Conservation (phyloP, 2,329 filamentous ascomycete species). For the Talaromyces sp. region DNA sequence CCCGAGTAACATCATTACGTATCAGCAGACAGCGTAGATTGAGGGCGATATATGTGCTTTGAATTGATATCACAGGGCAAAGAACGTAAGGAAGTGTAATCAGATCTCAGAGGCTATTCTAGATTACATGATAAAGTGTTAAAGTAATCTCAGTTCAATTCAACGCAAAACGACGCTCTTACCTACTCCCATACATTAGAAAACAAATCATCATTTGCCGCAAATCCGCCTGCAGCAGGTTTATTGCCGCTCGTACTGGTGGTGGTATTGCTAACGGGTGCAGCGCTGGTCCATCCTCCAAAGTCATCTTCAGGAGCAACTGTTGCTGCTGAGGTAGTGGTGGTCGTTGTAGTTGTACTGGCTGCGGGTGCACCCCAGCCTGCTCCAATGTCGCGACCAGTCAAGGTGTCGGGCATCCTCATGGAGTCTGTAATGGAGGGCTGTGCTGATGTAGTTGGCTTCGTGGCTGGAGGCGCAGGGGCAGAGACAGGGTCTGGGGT, state of each 20-base stretch:
- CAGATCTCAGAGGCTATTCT: too few species aligned
- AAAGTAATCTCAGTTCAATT: neutral
- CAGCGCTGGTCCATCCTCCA: constrained; percentile 84
- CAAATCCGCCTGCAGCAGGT: constrained; percentile 56
- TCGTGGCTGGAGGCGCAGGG: constrained; percentile 35
- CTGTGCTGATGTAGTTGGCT: neutral
- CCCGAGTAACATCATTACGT: neutral
- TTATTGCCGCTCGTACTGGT: constrained; percentile 39
- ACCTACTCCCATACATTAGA: constrained; percentile 87
- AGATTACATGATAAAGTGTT: too few species aligned
- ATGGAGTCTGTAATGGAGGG: constrained; percentile 26
- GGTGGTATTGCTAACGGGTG: constrained; percentile 53
- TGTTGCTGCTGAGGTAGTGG: constrained; percentile 54
- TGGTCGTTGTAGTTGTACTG: constrained; percentile 25
- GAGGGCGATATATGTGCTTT: neutral
- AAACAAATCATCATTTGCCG: constrained; percentile 78
- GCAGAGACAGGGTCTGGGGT: constrained; percentile 61
- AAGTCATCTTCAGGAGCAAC: constrained; percentile 92
- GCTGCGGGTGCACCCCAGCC: constrained; percentile 57
- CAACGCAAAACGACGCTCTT: neutral
- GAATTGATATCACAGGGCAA: neutral
- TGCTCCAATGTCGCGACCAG: constrained; percentile 63
- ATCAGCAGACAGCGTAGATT: neutral
- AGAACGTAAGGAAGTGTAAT: too few species aligned
- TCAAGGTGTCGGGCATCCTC: constrained; percentile 48